Base-by-base conservation (phyloP, 1,139 yeast genomes). In the Nakaseomyces delphensis region DNA sequence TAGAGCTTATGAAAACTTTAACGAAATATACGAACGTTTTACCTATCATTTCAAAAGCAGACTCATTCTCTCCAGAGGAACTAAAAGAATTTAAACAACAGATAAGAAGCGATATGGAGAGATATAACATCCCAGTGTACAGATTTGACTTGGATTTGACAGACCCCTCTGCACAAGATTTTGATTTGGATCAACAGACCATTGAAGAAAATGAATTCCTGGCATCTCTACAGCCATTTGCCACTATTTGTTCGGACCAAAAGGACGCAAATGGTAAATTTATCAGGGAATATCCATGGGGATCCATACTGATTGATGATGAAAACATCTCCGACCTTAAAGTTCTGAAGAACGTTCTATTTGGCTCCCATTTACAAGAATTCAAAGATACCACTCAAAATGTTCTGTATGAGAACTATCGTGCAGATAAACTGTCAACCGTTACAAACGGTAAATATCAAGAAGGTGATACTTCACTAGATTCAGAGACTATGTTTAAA, bases 331-430 rank as follows among this genome's bases (percentile, higher is more conserved):
- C 83, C 44, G 91, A 83, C 57, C 75, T 83, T 55, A 62, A 76
- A 8, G 64, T 76, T 14, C 67, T 83, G 58, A 80, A 78, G 54
- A 76, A 78, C 43, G 86, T 83, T 1, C 60, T 83, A 32, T 74
- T 83, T 54, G 85, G 87, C 30, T 74, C 86, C 8, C 91, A 83
- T 57, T 69, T 83, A 54, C 86, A 80, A 62, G 91, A 83, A 58
- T 77, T 83, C 64, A 83, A 83, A 64, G 93, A 83, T 57, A 75
- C 80, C 54, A 82, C 91, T 20, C 87, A 81, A 55, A 87, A 80
- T 59, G 78, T 82, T 64, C 65, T 83, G 48, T 83, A 83, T 61
- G 93, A 83, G 57, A 78, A 81, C 47, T 83, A 83, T 62, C 76
- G 93, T 71, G 78, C 87, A 13, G 85, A 79, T 53, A 74, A 84